Conservation (phyloP, 2,329 filamentous ascomycete genomes). For the Ustulina deusta region DNA sequence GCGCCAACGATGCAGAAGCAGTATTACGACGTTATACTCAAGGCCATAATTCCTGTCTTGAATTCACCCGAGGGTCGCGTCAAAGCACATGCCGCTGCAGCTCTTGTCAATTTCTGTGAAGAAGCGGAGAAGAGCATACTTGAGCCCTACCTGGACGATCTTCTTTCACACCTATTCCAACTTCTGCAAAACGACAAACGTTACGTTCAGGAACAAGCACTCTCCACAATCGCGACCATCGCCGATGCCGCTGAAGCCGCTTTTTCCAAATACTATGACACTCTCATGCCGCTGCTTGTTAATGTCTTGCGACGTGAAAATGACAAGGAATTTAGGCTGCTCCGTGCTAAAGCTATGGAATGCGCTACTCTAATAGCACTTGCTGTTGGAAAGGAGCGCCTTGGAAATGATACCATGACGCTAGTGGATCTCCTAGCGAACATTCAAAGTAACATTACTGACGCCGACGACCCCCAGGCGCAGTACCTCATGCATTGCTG, state of each 20-base stretch:
- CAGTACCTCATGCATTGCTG: constrained; percentile 99
- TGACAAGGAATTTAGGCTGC: constrained; percentile 89
- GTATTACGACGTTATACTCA: constrained; percentile 88
- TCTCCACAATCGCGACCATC: constrained; percentile 98
- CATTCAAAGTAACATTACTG: constrained; percentile 88
- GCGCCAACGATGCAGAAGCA: constrained; percentile 98
- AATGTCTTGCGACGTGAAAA: constrained; percentile 89
- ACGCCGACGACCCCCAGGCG: constrained; percentile 93
- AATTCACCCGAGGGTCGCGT: constrained; percentile 91
- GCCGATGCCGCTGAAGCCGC: constrained; percentile 97
- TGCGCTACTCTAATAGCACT: constrained; percentile 96
- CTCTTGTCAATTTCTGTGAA: constrained; percentile 98
- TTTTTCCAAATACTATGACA: constrained; percentile 95
- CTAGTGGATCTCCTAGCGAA: constrained; percentile 88
- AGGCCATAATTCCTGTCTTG: constrained; percentile 91
- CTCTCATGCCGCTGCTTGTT: constrained; percentile 93
- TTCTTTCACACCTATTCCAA: constrained; percentile 86
- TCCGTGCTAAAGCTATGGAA: constrained; percentile 98
- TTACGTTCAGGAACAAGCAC: constrained; percentile 96
- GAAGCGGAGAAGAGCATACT: constrained; percentile 93
- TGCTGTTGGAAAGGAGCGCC: constrained; percentile 92
- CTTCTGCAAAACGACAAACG: constrained; percentile 92
- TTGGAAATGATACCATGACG: constrained; percentile 87
- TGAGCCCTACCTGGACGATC: constrained; percentile 91
- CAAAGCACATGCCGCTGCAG: constrained; percentile 96